Evolutionary conservation across 2,329 filamentous ascomycete species (phyloP), one percentile per base, ranked within the genome.

Genomic region (Dactylellina haptotyla): DNA sequence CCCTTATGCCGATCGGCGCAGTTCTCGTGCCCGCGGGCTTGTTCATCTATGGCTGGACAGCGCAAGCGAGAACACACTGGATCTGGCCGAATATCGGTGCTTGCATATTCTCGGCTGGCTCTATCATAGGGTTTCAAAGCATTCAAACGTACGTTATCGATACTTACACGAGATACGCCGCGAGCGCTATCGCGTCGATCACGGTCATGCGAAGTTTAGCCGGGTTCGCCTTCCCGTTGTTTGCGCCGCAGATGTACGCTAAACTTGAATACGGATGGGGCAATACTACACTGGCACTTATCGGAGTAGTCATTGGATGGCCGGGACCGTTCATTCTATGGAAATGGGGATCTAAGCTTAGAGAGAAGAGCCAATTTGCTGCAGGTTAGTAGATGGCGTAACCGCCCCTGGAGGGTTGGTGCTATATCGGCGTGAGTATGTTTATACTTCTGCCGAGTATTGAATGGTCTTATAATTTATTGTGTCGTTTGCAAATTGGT

Each of bases 71-170:
- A 0, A 80, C 82, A 0, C 85, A 87, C 76, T 89, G 86, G 85
- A 85, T 88, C 46, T 81, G 87, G 3, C 86, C 87, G 0, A 87
- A 89, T 69, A 82, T 89, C 34, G 87, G 87, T 0, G 85, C 86
- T 1, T 81, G 82, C 0, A 81, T 87, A 2, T 84, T 87, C 16
- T 85, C 85, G 0, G 79, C 83, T 0, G 87, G 86, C 0, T 83
- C 86, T 59, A 85, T 88, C 50, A 81, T 86, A 0, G 82, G 83
- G 0, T 89, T 88, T 74, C 85, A 86, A 78, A 85, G 85, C 30
- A 84, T 86, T 45, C 85, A 87, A 56, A 87, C 86, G 2, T 90
- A 90, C 76, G 82, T 89, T 1, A 84, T 90, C 14, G 87, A 89
- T 58, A 84, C 84, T 1, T 84, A 83, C 64, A 81, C 81, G 16